A percentile compares a stretch with the other conserved stretches of the same genome.
These are phyloP conservation scores for Pseudogymnoascus sp. DNA, from an alignment of 2,329 filamentous ascomycete genomes.

Conservation along the genomic window DNA sequence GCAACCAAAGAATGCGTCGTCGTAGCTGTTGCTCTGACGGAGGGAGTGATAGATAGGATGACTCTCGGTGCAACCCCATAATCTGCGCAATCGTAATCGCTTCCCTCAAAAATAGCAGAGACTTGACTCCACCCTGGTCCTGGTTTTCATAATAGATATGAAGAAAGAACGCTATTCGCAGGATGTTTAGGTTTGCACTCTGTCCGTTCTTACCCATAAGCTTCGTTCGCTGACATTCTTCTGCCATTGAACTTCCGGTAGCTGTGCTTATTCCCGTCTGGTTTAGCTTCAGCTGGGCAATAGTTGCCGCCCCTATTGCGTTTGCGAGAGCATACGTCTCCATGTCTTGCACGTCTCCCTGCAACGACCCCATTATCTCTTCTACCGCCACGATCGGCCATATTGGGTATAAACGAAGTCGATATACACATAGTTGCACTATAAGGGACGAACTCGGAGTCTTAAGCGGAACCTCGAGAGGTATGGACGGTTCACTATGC, in stretches of 20 bases:
- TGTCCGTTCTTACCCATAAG: constrained; percentile 26
- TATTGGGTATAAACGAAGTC: constrained; percentile 44
- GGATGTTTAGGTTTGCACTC: constrained; percentile 33
- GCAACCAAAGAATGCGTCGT: constrained; percentile 40
- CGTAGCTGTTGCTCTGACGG: constrained; percentile 39
- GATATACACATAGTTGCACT: constrained; percentile 30
- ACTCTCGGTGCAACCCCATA: constrained; percentile 40
- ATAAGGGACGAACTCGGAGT: constrained; percentile 19
- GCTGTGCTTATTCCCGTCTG: constrained; percentile 26
- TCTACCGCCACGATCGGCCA: constrained; percentile 45
- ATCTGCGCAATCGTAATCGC: constrained; percentile 47
- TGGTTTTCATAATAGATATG: constrained; percentile 48
- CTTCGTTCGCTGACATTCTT: constrained; percentile 32
- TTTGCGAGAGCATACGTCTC: constrained; percentile 38
- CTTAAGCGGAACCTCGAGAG: not conserved
- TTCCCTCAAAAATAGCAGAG: constrained; percentile 43
- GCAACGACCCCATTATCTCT: constrained; percentile 34
- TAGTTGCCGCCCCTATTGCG: constrained; percentile 41
- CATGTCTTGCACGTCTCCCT: constrained; percentile 29
- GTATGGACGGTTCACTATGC: not conserved
- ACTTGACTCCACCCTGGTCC: constrained; percentile 39
- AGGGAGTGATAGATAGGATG: constrained; percentile 33
- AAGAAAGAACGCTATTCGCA: constrained; percentile 45
- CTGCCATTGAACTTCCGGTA: constrained; percentile 31
- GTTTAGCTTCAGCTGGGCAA: constrained; percentile 42